Evolutionary conservation across 257 asterid species (phyloP).

Genomic region (Gentiana dahurica): DNA sequence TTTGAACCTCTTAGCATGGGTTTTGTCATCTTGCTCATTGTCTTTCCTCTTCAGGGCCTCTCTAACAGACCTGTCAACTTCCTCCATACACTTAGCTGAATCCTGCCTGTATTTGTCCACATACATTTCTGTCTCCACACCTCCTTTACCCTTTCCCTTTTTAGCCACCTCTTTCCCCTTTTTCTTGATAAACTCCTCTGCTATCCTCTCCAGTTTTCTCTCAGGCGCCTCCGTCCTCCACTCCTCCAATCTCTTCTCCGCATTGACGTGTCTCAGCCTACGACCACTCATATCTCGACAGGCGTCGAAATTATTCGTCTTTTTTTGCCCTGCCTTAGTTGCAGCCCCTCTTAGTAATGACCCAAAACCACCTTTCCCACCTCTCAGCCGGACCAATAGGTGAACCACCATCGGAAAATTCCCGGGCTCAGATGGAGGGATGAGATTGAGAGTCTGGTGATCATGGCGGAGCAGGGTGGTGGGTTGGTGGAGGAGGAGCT

Average conservation of each 20-base stretch:
- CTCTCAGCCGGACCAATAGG: slow-evolving; percentile 57
- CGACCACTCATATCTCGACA: slow-evolving; percentile 98
- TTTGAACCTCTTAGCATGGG: slow-evolving; percentile 50
- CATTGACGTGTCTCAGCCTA: slow-evolving; percentile 93
- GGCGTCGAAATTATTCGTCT: slow-evolving; percentile 89
- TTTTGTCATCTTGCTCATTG: slow-evolving; percentile 19
- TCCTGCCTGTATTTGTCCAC: slow-evolving; percentile 82
- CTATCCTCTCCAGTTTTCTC: slow-evolving; percentile 83
- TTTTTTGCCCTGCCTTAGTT: slow-evolving; percentile 97
- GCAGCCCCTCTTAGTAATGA: slow-evolving; percentile 92
- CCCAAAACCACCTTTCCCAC: slow-evolving; percentile 98
- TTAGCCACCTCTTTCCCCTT: slow-evolving; percentile 50
- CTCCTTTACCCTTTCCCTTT: slow-evolving; percentile 44
- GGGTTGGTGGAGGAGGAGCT: slow-evolving; percentile 31
- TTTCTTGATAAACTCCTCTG: slow-evolving; percentile 74
- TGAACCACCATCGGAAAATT: slow-evolving; percentile 38
- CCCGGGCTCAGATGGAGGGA: slow-evolving; percentile 4
- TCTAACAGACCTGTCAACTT: slow-evolving; percentile 67
- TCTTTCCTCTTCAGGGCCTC: slow-evolving; percentile 65
- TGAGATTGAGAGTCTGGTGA: slow-evolving; percentile 21
- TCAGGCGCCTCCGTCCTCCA: slow-evolving; percentile 89
- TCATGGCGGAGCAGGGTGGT: slow-evolving; percentile 27
- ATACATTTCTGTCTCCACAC: slow-evolving; percentile 53
- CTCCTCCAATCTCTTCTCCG: slow-evolving; percentile 94
- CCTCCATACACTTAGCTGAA: slow-evolving; percentile 78